Conservation (phyloP, 1,139 yeast genomes). For the Yamadazyma taylorii region DNA sequence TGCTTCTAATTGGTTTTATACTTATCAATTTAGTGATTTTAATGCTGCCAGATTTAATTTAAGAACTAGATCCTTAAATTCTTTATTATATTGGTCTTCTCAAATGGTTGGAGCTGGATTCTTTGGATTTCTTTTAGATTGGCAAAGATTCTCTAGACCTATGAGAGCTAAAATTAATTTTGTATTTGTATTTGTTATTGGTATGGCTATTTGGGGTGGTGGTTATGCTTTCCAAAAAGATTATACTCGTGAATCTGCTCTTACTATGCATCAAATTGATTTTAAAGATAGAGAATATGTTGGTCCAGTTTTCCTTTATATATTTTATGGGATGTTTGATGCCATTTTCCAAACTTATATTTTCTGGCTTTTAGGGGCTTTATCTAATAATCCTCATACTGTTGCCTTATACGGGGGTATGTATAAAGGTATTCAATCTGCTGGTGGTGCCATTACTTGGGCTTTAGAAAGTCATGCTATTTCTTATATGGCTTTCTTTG, state of each 20-base stretch:
- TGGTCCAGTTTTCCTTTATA: conserved; percentile 62
- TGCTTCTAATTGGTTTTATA: conserved; percentile 65
- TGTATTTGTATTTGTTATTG: conserved; percentile 37
- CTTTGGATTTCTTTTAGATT: conserved; percentile 51
- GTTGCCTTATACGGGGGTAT: conserved; percentile 60
- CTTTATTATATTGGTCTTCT: conserved; percentile 58
- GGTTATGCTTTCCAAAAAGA: conserved; percentile 53
- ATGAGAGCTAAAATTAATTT: conserved; percentile 50
- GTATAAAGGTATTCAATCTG: conserved; percentile 64
- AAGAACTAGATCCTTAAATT: conserved; percentile 61
- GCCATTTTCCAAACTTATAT: conserved; percentile 58
- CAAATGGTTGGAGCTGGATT: conserved; percentile 59
- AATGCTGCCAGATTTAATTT: conserved; percentile 58
- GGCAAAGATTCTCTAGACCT: conserved; percentile 39
- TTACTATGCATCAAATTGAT: conserved; percentile 27
- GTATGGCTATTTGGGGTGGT: conserved; percentile 62
- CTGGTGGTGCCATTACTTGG: conserved; percentile 66
- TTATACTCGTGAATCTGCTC: conserved; percentile 36
- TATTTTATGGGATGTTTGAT: conserved; percentile 59
- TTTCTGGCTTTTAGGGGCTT: conserved; percentile 59
- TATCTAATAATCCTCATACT: conserved; percentile 57
- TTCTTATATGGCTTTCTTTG: conserved; percentile 49
- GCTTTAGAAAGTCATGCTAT: conserved; percentile 42
- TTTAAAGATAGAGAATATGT: conserved; percentile 46
- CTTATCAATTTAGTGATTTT: conserved; percentile 61